Base-by-base conservation (phyloP, 176 grass and related monocot genomes). In the Rhynchospora tenuis region DNA sequence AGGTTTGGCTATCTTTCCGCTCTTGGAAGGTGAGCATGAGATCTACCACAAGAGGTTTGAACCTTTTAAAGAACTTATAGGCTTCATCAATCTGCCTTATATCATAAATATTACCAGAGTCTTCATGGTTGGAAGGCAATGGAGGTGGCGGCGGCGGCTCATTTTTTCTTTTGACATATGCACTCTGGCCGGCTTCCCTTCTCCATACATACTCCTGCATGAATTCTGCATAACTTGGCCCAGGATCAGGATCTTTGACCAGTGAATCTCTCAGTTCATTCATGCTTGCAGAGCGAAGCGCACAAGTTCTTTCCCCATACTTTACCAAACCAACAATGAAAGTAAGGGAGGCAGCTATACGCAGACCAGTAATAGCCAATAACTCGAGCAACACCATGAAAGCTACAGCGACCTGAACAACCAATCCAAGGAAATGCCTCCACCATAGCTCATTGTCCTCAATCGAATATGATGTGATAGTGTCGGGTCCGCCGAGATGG, bases 401-500 rank as follows among this genome's bases (percentile, higher is more conserved):
- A 20, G 89, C 89, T 9, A 83, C 20, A 10, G 4, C 16, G 0
- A 73, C 83, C 56, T 91, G 79, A 1, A 78, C 3, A 23, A 20
- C 63, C 44, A 91, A 75, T 29, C 33, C 74, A 0, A 91, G 73
- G 0, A 88, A 45, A 72, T 88, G 89, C 7, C 89, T 66, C 46
- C 46, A 43, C 89, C 86, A 88, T 13, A 91, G 64, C 7, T 79
- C 44, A 2, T 73, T 88, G 9, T 91, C 86, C 62, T 91, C 83
- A 15, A 86, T 75, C 19, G 86, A 88, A 52, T 80, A 91, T 5
- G 89, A 76, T 0, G 86, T 84, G 15, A 88, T 86, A 6, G 79
- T 88, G 33, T 91, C 89, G 7, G 80, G 89, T 2, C 89, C 89
- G 1, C 86, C 79, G 1, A 91, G 89, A 29, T 91, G 89, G 43